phyloP scores from a whole-genome alignment of 345 rosid genomes.

The Linum lewisii region DNA sequence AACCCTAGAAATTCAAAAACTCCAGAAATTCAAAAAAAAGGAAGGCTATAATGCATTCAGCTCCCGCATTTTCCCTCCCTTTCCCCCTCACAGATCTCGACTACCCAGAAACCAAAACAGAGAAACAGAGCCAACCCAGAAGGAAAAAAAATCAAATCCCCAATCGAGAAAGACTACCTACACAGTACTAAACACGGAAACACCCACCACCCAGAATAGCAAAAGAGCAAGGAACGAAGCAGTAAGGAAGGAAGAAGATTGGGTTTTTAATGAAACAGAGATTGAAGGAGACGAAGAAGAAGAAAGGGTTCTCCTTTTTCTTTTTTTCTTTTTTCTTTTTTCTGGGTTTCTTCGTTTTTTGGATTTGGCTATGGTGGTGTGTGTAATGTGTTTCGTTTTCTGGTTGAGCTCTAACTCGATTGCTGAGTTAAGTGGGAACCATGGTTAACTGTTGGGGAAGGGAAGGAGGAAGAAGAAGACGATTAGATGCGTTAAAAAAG shows the following conservation, averaged over 20 bases:
- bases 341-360: neutral
- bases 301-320: neutral
- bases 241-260: conserved; percentile 5
- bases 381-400: too few species aligned
- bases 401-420: conserved; percentile 10
- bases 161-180: conserved; percentile 19
- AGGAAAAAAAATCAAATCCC: conserved; percentile 14
- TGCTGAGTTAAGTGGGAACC: conserved; percentile 23
- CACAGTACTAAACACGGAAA: conserved; percentile 21
- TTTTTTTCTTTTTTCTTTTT: neutral
- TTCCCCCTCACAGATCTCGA: neutral
- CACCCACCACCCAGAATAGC: conserved; percentile 14
- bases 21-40: conserved; percentile 3
- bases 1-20: neutral
- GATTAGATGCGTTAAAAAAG: conserved; percentile 4
- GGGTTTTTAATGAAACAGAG: conserved; percentile 4
- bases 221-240: conserved; percentile 12
- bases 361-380: too few species aligned
- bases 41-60: too few species aligned
- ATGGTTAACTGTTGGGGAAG: conserved; percentile 19
- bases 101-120: conserved; percentile 3
- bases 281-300: neutral
- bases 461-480: neutral
- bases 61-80: too few species aligned
- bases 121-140: neutral